These are phyloP conservation scores for Panaeolus papilionaceus DNA, from an alignment of 768 basidiomycete species.

Conservation along the genomic window DNA sequence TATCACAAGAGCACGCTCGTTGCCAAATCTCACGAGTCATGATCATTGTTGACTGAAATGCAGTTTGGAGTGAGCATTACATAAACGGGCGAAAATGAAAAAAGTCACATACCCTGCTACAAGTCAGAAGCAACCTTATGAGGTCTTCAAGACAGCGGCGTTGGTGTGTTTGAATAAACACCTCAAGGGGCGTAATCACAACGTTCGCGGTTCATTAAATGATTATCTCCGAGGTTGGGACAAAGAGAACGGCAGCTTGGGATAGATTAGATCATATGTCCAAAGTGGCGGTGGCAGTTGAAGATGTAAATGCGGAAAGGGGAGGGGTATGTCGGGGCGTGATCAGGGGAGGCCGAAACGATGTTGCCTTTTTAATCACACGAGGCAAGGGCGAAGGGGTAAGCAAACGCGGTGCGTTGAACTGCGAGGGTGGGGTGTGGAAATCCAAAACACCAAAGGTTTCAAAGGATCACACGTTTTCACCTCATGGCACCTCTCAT, in stretches of 20 bases:
- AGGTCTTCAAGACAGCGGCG: conserved; percentile 8
- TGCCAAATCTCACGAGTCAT: conserved; percentile 6
- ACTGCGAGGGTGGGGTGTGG: conserved; percentile 14
- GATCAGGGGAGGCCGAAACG: conserved; percentile 16
- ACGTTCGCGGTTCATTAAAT: not conserved
- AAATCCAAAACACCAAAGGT: conserved; percentile 24
- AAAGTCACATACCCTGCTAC: conserved; percentile 11
- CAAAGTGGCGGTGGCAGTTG: conserved; percentile 10
- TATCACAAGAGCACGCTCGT: conserved; percentile 8
- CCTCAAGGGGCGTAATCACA: not conserved
- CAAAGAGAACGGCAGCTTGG: not conserved
- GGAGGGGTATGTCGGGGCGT: conserved; percentile 15
- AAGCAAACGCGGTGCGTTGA: conserved; percentile 17
- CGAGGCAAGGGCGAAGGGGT: conserved; percentile 29
- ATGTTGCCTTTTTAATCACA: conserved; percentile 23
- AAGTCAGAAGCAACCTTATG: not conserved
- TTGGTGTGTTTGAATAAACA: not conserved
- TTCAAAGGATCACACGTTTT: conserved; percentile 35
- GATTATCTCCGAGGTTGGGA: conserved; percentile 9
- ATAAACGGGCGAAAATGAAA: conserved; percentile 5
- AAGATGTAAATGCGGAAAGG: conserved; percentile 1
- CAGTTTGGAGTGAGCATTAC: not conserved
- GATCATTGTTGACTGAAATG: not conserved
- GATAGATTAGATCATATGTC: conserved; percentile 11
- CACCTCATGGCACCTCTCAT: conserved; percentile 38